Percentiles rank a stretch among this genome's conserved stretches.
phyloP scores from a whole-genome alignment of 2,329 filamentous ascomycete genomes.

The Scopulariopsis brevicaulis region DNA sequence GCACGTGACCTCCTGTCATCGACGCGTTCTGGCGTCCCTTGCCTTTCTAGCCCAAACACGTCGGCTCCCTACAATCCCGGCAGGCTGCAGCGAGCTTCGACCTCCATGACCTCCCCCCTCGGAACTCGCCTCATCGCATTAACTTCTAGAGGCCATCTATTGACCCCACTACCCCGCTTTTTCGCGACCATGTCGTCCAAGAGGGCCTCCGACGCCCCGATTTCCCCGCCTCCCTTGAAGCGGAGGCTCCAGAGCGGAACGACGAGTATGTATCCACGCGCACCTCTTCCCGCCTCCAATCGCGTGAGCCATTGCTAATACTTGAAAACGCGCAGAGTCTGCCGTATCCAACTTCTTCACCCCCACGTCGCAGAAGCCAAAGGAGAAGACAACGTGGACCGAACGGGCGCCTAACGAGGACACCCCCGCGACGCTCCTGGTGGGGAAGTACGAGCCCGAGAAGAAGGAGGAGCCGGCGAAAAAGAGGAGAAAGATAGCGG shows the following conservation, averaged over 20 bases:
- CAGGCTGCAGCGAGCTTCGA: too few relatives aligned
- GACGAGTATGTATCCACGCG: constrained; percentile 25
- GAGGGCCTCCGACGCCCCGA: constrained; percentile 6
- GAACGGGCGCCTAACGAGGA: constrained; percentile 43
- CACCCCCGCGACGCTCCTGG: constrained; percentile 49
- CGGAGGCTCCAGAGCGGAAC: constrained; percentile 39
- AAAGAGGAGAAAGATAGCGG: constrained; percentile 50
- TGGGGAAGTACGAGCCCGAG: constrained; percentile 56
- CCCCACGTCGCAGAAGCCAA: constrained; percentile 72
- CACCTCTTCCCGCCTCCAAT: neutral
- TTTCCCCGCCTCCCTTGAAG: constrained; percentile 36
- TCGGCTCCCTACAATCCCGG: too few relatives aligned
- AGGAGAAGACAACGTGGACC: constrained; percentile 63
- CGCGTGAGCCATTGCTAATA: constrained; percentile 7
- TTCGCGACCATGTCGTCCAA: constrained; percentile 1
- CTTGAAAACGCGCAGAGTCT: constrained; percentile 32
- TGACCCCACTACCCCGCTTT: neutral
- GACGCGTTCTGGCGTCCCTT: too few relatives aligned
- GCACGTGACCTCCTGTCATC: too few relatives aligned
- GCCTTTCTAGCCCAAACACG: too few relatives aligned
- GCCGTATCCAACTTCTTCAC: constrained; percentile 82
- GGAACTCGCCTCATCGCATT: too few relatives aligned
- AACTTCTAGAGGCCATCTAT: too few relatives aligned
- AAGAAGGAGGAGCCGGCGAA: constrained; percentile 14
- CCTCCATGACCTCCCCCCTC: too few relatives aligned